Conservation (phyloP, 495 filamentous ascomycete genomes). For the Lepraria neglecta region DNA sequence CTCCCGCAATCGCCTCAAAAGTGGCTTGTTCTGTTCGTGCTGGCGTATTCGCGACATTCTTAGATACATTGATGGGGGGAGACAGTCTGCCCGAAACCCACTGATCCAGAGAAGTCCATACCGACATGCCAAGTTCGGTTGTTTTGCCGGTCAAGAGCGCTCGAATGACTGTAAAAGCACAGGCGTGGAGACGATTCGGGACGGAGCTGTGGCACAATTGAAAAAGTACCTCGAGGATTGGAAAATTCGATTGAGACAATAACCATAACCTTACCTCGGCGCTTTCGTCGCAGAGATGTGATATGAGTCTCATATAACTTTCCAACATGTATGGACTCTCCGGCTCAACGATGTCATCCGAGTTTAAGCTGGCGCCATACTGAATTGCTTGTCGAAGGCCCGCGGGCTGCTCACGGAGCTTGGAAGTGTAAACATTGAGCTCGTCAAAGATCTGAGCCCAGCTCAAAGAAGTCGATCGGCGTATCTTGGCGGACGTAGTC, state of each 20-base stretch:
- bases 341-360: conserved; percentile 65
- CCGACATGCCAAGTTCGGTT: conserved; percentile 48
- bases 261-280: conserved; percentile 61
- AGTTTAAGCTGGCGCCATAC: conserved; percentile 56
- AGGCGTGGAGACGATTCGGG: conserved; percentile 67
- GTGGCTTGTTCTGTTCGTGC: conserved; percentile 47
- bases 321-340: conserved; percentile 90
- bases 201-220: conserved; percentile 62
- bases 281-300: conserved; percentile 67
- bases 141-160: conserved; percentile 63
- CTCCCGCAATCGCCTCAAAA: conserved; percentile 55
- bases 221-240: conserved; percentile 60
- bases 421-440: conserved; percentile 64
- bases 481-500: conserved; percentile 59
- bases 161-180: conserved; percentile 61
- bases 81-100: conserved; percentile 57
- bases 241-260: conserved; percentile 54
- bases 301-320: conserved; percentile 80
- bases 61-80: conserved; percentile 34
- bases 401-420: conserved; percentile 57
- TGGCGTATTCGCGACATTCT: conserved; percentile 36
- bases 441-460: conserved; percentile 93
- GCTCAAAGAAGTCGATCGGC: conserved; percentile 70
- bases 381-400: conserved; percentile 49
- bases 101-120: conserved; percentile 67